phyloP scores from a whole-genome alignment of 2,329 filamentous ascomycete species.

The Hymenoscyphus infarciens region DNA sequence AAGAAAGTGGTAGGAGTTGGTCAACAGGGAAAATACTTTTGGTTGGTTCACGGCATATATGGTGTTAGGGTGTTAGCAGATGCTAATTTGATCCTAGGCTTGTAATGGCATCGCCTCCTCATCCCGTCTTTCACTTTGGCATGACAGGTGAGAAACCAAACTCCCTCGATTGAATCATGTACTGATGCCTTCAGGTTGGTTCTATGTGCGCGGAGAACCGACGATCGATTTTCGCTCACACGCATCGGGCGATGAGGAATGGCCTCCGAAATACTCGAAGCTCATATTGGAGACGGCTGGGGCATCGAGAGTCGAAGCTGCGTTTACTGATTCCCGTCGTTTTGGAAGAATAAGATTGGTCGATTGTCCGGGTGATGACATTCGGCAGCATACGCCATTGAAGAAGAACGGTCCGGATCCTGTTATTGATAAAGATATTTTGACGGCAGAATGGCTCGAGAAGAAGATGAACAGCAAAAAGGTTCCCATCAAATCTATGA shows the following conservation, averaged over 20 bases:
- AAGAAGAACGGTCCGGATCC: conserved; percentile 94
- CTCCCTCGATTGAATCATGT: conserved; percentile 2
- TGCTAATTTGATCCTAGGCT: conserved; percentile 43
- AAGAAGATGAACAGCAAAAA: conserved; percentile 69
- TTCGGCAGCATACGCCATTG: conserved; percentile 72
- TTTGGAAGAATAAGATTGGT: conserved; percentile 78
- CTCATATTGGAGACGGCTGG: conserved; percentile 69
- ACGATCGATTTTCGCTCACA: conserved; percentile 77
- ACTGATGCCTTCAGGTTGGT: conserved; percentile 56
- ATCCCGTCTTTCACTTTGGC: conserved; percentile 85
- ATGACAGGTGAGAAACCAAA: conserved; percentile 51
- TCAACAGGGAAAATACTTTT: conserved; percentile 97
- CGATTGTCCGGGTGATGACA: conserved; percentile 71
- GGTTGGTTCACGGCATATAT: conserved; percentile 42
- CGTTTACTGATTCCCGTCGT: conserved; percentile 80
- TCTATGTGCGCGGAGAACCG: conserved; percentile 77
- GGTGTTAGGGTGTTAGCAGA: background rate
- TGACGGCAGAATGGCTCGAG: conserved; percentile 74
- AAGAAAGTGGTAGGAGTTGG: conserved; percentile 69
- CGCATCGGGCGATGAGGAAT: conserved; percentile 50
- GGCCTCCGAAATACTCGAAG: conserved; percentile 91
- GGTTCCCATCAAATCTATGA: conserved; percentile 82
- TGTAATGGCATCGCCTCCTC: conserved; percentile 72
- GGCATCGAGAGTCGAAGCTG: conserved; percentile 54
- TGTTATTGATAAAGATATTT: conserved; percentile 71